Percentiles rank a stretch among this genome's conserved stretches.
These are phyloP conservation scores for Colletotrichum shisoi DNA, from an alignment of 2,329 filamentous ascomycete species.

Conservation along the genomic window DNA sequence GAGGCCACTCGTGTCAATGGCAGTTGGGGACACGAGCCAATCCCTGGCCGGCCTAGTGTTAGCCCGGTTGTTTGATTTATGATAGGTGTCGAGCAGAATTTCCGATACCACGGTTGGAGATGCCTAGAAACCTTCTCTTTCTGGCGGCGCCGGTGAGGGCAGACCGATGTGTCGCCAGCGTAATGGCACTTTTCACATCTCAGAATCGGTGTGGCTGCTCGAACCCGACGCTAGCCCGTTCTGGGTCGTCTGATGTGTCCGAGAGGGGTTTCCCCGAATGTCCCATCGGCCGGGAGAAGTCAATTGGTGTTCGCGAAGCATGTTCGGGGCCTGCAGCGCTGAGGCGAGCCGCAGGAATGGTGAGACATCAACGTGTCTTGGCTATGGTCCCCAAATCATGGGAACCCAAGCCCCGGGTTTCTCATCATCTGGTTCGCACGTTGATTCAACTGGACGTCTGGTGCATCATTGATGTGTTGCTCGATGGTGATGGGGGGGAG, in stretches of 20 bases:
- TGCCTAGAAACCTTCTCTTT: neutral
- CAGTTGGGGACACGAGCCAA: neutral
- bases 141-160: neutral
- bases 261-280: constrained; percentile 9
- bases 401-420: constrained; percentile 27
- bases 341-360: constrained; percentile 34
- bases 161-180: constrained; percentile 18
- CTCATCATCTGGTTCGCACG: constrained; percentile 23
- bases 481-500: neutral
- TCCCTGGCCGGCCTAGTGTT: neutral
- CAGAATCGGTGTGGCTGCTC: neutral
- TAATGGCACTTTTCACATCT: constrained; percentile 10
- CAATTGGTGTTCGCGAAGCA: constrained; percentile 31
- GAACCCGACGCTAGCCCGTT: constrained; percentile 9
- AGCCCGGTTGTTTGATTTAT: constrained; percentile 2
- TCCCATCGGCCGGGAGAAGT: constrained; percentile 14
- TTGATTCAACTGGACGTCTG: constrained; percentile 12
- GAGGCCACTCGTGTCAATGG: neutral
- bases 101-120: constrained; percentile 11
- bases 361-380: constrained; percentile 34
- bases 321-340: constrained; percentile 34
- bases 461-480: neutral
- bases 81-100: constrained; percentile 21
- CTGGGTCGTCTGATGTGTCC: constrained; percentile 31
- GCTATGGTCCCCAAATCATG: constrained; percentile 29